These are phyloP conservation scores for Elongisporangium prolatum DNA, from an alignment of 352 stramenopile genomes.

Conservation along the genomic window DNA sequence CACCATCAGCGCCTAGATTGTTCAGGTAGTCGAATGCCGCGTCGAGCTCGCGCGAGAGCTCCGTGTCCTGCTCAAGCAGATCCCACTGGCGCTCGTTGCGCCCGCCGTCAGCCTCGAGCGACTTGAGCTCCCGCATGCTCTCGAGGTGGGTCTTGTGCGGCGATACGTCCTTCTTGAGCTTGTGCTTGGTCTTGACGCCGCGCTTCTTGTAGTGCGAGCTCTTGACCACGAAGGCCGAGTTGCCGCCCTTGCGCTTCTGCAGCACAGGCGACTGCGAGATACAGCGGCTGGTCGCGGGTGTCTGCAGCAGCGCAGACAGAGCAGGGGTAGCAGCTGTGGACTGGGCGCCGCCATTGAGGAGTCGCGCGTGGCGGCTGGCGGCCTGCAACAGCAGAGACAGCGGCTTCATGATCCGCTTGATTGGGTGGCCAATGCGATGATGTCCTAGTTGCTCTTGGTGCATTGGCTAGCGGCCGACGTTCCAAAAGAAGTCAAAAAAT, in stretches of 20 bases:
- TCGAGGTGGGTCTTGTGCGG: conserved; percentile 58
- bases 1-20: conserved; percentile 47
- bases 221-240: conserved; percentile 63
- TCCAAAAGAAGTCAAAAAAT: not conserved
- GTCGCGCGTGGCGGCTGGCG: not conserved
- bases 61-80: conserved; percentile 47
- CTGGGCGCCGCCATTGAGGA: not conserved
- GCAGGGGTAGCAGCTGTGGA: too few relatives aligned
- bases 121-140: conserved; percentile 41
- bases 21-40: conserved; percentile 67
- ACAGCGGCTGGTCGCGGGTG: conserved; percentile 6
- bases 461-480: not conserved
- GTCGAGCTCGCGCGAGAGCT: conserved; percentile 63
- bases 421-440: not conserved
- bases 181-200: conserved; percentile 57
- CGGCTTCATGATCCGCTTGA: not conserved
- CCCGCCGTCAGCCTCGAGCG: conserved; percentile 20
- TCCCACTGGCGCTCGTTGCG: conserved; percentile 52
- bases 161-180: conserved; percentile 54
- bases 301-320: not conserved
- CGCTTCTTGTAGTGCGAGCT: conserved; percentile 44
- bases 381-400: not conserved
- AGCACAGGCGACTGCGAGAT: conserved; percentile 43
- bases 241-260: conserved; percentile 60
- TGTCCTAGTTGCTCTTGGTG: not conserved